phyloP scores from a whole-genome alignment of 768 basidiomycete genomes.

The Nevesoporus exiguus region DNA sequence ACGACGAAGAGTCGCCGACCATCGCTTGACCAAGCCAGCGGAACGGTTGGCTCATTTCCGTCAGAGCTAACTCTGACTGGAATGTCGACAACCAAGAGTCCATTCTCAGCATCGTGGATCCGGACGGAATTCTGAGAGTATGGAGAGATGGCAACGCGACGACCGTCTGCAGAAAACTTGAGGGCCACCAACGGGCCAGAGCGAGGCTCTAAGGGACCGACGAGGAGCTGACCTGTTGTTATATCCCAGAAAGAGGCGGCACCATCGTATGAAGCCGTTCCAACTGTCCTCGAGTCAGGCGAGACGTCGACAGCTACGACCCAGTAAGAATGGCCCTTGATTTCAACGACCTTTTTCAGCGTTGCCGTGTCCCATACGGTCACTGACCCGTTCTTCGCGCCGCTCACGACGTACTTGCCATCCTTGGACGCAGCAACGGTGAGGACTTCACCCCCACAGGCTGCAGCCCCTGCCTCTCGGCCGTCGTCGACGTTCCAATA shows the following conservation, averaged over 20 bases:
- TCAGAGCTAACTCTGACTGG: constrained; percentile 9
- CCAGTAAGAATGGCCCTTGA: constrained; percentile 11
- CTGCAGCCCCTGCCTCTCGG: not conserved
- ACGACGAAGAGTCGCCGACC: constrained; percentile 8
- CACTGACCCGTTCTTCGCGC: constrained; percentile 12
- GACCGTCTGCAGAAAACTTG: constrained; percentile 12
- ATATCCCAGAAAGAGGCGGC: constrained; percentile 14
- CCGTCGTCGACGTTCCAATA: constrained; percentile 7
- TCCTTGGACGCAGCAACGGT: constrained; percentile 8
- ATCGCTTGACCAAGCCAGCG: constrained; percentile 19
- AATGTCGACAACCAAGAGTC: constrained; percentile 6
- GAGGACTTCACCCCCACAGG: constrained; percentile 10
- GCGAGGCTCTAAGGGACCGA: constrained; percentile 3
- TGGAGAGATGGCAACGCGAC: constrained; percentile 3
- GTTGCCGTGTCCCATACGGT: constrained; percentile 9
- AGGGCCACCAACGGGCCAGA: constrained; percentile 6
- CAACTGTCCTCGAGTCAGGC: constrained; percentile 9
- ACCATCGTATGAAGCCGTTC: constrained; percentile 12
- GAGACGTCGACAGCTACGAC: constrained; percentile 15
- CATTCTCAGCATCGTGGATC: constrained; percentile 8
- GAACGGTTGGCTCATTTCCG: constrained; percentile 12
- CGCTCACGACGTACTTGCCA: constrained; percentile 9
- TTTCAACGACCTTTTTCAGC: constrained; percentile 1
- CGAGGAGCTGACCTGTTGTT: constrained; percentile 8
- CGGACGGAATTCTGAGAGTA: constrained; percentile 10